These are phyloP conservation scores for Rhytidiadelphus loreus DNA, from an alignment of 225 moss, liverwort and hornwort species.

Conservation along the genomic window DNA sequence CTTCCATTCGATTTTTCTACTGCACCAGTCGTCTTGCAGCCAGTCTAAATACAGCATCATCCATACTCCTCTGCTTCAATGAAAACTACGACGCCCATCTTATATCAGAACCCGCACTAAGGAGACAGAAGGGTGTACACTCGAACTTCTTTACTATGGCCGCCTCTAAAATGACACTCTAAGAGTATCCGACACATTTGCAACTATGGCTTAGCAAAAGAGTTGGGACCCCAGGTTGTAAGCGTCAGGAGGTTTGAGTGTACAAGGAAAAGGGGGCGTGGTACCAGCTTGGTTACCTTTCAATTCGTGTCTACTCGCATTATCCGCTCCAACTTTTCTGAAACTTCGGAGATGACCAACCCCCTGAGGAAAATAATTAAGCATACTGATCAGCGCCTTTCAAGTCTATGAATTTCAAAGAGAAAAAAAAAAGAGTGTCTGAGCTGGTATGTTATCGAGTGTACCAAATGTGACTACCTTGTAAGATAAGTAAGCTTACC, in stretches of 20 bases:
- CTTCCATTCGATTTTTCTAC: background rate
- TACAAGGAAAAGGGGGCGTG: background rate
- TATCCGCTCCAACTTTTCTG: conserved; percentile 21
- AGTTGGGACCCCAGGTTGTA: background rate
- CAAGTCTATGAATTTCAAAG: background rate
- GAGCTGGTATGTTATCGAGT: background rate
- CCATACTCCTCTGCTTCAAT: background rate
- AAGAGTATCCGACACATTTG: background rate
- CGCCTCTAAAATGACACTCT: background rate
- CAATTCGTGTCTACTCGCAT: conserved; percentile 5
- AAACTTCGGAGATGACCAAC: conserved; percentile 30
- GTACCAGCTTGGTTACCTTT: conserved; percentile 9
- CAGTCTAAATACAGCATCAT: background rate
- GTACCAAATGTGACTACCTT: background rate
- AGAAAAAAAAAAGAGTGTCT: background rate
- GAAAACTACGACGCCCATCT: background rate
- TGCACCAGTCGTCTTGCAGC: background rate
- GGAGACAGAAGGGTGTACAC: background rate
- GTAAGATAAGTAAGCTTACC: background rate
- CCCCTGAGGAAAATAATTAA: background rate
- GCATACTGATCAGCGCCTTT: background rate
- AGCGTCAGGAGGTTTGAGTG: background rate
- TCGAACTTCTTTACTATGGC: background rate
- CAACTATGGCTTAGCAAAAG: background rate
- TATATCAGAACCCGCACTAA: background rate